phyloP scores from a whole-genome alignment of 306 rosid genomes.

The Prunus mongolica region DNA sequence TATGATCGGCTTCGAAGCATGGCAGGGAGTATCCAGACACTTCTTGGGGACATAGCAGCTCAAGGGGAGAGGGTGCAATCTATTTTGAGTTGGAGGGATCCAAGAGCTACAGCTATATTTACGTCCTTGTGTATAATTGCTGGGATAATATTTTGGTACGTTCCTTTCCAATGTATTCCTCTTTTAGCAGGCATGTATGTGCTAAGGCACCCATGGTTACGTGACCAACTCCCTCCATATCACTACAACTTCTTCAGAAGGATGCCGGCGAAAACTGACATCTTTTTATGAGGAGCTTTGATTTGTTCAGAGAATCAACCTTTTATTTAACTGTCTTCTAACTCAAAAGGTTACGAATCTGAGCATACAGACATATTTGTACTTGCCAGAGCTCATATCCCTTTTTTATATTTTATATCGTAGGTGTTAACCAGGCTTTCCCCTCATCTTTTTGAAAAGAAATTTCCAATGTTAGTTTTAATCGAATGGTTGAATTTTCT shows the following conservation, averaged over 20 bases:
- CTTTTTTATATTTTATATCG: no score
- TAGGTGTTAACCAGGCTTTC: no score
- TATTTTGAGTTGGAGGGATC: slow-evolving; percentile 50
- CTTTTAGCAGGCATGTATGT: no score
- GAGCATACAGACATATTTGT: no score
- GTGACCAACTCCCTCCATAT: neutral
- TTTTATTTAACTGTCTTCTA: no score
- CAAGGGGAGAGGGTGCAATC: slow-evolving; percentile 48
- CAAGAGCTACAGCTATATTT: slow-evolving; percentile 33
- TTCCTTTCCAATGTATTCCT: neutral
- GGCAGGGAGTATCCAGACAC: slow-evolving; percentile 26
- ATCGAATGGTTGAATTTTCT: no score
- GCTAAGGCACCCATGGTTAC: neutral
- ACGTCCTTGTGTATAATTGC: slow-evolving; percentile 14
- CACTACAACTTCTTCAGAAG: neutral
- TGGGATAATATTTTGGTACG: slow-evolving; percentile 6
- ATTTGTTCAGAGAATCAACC: neutral
- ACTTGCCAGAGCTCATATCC: no score
- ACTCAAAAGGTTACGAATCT: no score
- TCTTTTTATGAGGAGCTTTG: neutral
- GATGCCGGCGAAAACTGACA: neutral
- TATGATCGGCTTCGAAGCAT: slow-evolving; percentile 12
- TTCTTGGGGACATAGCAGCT: slow-evolving; percentile 40
- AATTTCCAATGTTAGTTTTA: no score
- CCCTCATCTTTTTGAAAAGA: no score